Evolutionary conservation across 2,329 filamentous ascomycete genomes (phyloP), one percentile per base, ranked within the genome.

Genomic region (Trichoderma afroharzianum): DNA sequence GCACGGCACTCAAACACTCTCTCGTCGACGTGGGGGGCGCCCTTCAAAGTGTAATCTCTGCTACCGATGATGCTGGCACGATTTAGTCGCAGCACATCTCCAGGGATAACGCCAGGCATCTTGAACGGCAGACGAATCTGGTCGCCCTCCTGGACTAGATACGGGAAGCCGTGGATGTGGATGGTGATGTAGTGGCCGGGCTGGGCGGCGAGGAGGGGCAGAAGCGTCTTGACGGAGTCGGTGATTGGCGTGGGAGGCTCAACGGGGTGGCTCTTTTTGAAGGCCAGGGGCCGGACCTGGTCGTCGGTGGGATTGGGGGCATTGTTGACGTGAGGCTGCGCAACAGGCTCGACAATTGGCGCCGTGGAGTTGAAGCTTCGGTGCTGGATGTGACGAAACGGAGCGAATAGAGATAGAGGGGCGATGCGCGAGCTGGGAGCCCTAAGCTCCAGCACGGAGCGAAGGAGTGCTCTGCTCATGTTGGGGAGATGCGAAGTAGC

Each of bases 41-140:
- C 93, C 81, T 94, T 93, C 74, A 98, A 85, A 6, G 95, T 98
- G 83, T 93, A 97, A 81, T 98, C 95, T 74, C 96, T 88, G 75
- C 91, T 95, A 32, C 96, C 96, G 58, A 99, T 83, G 68, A 91
- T 85, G 53, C 90, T 91, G 28, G 94, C 96, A 70, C 94, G 91
- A 83, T 97, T 95, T 71, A 99, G 87, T 7, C 95, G 92, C 72
- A 99, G 86, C 47, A 97, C 85, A 79, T 98, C 95, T 33, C 96
- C 96, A 1, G 94, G 91, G 8, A 87, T 83, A 6, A 94, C 92
- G 30, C 88, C 90, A 3, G 90, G 89, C 90, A 96, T 93, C 77
- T 88, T 88, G 84, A 95, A 95, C 6, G 93, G 93, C 67, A 96
- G 88, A 43, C 92, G 92, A 64, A 96, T 82, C 72, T 87, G 85